phyloP scores from a whole-genome alignment of 768 basidiomycete genomes.

The Candolleomyces efflorescens region DNA sequence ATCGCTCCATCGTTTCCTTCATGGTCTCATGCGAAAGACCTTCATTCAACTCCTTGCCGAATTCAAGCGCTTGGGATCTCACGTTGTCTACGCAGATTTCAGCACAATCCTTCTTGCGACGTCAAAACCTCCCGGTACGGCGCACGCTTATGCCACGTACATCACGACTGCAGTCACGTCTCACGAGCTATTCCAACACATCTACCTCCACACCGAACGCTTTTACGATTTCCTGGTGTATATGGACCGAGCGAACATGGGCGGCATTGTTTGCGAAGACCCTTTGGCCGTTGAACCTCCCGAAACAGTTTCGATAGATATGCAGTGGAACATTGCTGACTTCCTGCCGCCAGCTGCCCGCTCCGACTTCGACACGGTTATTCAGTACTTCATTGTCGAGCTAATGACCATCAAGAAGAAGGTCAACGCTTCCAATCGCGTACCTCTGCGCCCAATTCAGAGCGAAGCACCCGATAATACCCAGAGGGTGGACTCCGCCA shows the following conservation, averaged over 20 bases:
- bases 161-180: slow-evolving; percentile 90
- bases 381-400: slow-evolving; percentile 84
- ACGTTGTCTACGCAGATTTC: slow-evolving; percentile 93
- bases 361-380: slow-evolving; percentile 61
- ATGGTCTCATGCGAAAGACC: slow-evolving; percentile 96
- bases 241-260: slow-evolving; percentile 94
- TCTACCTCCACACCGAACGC: slow-evolving; percentile 79
- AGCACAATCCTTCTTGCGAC: slow-evolving; percentile 87
- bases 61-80: slow-evolving; percentile 91
- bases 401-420: slow-evolving; percentile 73
- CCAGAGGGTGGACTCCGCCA: slow-evolving; percentile 57
- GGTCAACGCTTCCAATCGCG: slow-evolving; percentile 52
- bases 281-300: slow-evolving; percentile 66
- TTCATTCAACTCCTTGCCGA: slow-evolving; percentile 97
- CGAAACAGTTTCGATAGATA: slow-evolving; percentile 66
- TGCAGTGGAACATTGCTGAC: slow-evolving; percentile 89
- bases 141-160: slow-evolving; percentile 94
- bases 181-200: slow-evolving; percentile 92
- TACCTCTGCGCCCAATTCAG: slow-evolving; percentile 62
- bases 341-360: slow-evolving; percentile 88
- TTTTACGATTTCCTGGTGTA: slow-evolving; percentile 94
- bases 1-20: slow-evolving; percentile 87
- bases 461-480: slow-evolving; percentile 59
- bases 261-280: slow-evolving; percentile 83
- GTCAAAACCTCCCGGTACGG: slow-evolving; percentile 92